A percentile compares a stretch with the other conserved stretches of the same genome.
Conservation (phyloP, 768 basidiomycete genomes). For the Mycena rebaudengoi region DNA sequence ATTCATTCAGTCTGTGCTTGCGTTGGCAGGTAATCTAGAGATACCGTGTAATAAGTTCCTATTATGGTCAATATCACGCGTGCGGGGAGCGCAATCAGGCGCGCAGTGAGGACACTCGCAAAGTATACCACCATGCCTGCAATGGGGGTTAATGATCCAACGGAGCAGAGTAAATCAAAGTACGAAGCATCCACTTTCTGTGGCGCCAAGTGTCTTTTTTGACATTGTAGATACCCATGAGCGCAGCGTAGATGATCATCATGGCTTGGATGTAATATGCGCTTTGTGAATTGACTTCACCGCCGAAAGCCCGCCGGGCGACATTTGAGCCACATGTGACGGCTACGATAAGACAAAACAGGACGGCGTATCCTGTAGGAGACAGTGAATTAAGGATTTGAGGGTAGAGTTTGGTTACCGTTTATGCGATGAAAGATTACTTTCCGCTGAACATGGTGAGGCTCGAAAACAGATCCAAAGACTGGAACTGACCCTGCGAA, state of each 20-base stretch:
- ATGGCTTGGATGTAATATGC: slow-evolving; percentile 32
- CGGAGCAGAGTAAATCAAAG: neutral
- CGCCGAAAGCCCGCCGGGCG: slow-evolving; percentile 31
- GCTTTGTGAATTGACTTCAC: slow-evolving; percentile 35
- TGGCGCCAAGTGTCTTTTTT: slow-evolving; percentile 34
- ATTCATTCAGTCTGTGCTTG: neutral
- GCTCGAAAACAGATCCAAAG: neutral
- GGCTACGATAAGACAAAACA: slow-evolving; percentile 27
- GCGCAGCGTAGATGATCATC: slow-evolving; percentile 26
- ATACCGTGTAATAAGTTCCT: slow-evolving; percentile 35
- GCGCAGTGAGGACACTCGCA: slow-evolving; percentile 23
- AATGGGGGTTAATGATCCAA: neutral
- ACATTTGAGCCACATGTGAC: slow-evolving; percentile 30
- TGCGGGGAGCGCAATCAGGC: slow-evolving; percentile 27
- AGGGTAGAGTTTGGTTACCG: slow-evolving; percentile 7
- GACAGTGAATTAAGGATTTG: neutral
- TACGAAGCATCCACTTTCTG: slow-evolving; percentile 40
- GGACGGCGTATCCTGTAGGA: slow-evolving; percentile 29
- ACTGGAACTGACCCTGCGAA: slow-evolving; percentile 34
- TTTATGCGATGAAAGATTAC: slow-evolving; percentile 34
- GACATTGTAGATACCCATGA: slow-evolving; percentile 31
- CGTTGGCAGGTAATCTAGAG: too few relatives aligned
- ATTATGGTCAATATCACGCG: slow-evolving; percentile 28
- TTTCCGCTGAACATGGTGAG: slow-evolving; percentile 15
- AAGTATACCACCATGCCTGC: slow-evolving; percentile 35